Conservation (phyloP, 345 rosid species). For the Brassica nigra region DNA sequence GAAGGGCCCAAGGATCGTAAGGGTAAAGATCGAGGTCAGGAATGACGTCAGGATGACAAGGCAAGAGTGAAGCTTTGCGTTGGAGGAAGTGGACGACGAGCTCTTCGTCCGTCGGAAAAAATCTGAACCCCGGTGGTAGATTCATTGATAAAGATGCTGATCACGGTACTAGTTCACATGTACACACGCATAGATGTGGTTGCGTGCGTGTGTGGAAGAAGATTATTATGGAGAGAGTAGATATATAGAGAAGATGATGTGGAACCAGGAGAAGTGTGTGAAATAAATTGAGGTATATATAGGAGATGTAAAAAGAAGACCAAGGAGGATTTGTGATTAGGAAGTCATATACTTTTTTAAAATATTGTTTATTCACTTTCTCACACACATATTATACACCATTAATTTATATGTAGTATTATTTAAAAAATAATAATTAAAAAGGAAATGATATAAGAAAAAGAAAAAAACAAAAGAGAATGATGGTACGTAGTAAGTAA, state of each 20-base stretch:
- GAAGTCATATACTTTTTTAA: constrained; percentile 24
- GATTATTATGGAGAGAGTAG: not conserved
- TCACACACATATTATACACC: constrained; percentile 9
- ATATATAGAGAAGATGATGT: constrained; percentile 25
- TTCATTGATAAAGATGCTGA: constrained; percentile 38
- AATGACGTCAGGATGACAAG: constrained; percentile 91
- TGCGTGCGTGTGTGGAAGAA: constrained; percentile 21
- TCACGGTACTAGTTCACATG: constrained; percentile 13
- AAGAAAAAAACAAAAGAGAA: constrained; percentile 27
- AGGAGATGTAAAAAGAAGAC: constrained; percentile 16
- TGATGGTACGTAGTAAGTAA: constrained; percentile 34
- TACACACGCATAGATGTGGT: not conserved
- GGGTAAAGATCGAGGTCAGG: constrained; percentile 90
- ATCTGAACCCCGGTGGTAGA: constrained; percentile 93
- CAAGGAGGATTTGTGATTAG: constrained; percentile 9
- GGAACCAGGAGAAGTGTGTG: constrained; percentile 42
- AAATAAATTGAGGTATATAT: constrained; percentile 40
- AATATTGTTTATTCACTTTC: constrained; percentile 31
- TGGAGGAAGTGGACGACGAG: constrained; percentile 95
- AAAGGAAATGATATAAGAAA: not conserved
- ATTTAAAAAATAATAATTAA: not conserved
- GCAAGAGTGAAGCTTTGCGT: constrained; percentile 78
- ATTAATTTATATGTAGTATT: not conserved
- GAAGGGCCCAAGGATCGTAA: constrained; percentile 93
- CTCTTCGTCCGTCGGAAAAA: constrained; percentile 86